Evolutionary conservation across 129 eudicot genomes (phyloP).

Genomic region (Flaveria bidentis): DNA sequence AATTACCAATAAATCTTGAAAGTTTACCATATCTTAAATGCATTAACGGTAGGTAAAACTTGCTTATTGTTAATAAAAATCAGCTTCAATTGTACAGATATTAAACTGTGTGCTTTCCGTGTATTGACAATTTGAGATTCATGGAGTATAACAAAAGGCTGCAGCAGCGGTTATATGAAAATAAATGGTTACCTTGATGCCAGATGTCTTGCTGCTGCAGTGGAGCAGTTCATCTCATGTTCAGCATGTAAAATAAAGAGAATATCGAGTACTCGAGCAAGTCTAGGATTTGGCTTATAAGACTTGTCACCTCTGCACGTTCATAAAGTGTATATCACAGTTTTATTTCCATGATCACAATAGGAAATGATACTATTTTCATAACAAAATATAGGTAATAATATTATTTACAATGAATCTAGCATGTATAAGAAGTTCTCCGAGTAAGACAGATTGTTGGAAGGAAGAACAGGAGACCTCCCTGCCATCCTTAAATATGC

Average conservation of each 20-base stretch:
- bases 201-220: constrained; percentile 94
- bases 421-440: constrained; percentile 99
- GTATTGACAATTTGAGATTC: too few species aligned
- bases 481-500: constrained; percentile 97
- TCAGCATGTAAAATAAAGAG: constrained; percentile 89
- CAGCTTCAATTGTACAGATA: not conserved
- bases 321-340: constrained; percentile 10
- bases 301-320: constrained; percentile 80
- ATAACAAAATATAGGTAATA: not conserved
- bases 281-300: constrained; percentile 92
- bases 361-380: not conserved
- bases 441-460: constrained; percentile 85
- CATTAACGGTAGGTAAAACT: not conserved
- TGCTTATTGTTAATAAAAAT: too few species aligned
- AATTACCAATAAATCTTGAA: not conserved
- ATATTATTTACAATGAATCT: constrained; percentile 83
- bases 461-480: constrained; percentile 96
- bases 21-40: not conserved
- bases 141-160: too few species aligned
- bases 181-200: constrained; percentile 69
- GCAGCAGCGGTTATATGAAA: constrained; percentile 24
- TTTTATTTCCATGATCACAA: not conserved
- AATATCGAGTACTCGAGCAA: constrained; percentile 88
- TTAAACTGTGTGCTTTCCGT: too few species aligned
- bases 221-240: constrained; percentile 98